Evolutionary conservation across 2,329 filamentous ascomycete species (phyloP), one percentile per base, ranked within the genome.

Genomic region (Pseudopyricularia javanii): DNA sequence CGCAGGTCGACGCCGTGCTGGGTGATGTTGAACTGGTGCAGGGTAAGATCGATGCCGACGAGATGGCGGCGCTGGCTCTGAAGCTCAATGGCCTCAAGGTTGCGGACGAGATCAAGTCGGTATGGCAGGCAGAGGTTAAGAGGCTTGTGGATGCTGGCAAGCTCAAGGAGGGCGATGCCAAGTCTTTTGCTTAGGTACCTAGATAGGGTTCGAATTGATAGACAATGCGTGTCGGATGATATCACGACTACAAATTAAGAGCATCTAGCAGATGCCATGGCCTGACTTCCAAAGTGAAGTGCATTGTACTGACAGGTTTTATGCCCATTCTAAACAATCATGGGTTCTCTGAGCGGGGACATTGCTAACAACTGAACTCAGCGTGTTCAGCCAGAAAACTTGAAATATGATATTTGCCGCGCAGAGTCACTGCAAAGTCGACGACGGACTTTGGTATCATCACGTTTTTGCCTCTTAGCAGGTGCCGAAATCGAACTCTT

Each of bases 11-110:
- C 64, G 73, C 76, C 32, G 88, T 93, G 2, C 78, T 97, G 35
- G 79, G 79, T 62, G 91, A 96, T 59, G 87, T 95, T 49, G 94
- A 98, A 64, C 73, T 85, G 22, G 71, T 98, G 56, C 89, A 95
- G 72, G 76, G 76, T 70, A 95, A 91, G 80, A 83, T 95, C 59
- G 91, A 95, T 59, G 74, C 86, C 53, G 91, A 96, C 61, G 91
- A 97, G 78, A 82, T 97, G 62, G 91, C 91, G 40, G 79, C 78
- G 22, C 74, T 98, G 54, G 89, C 91, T 34, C 76, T 74, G 61
- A 91, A 91, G 74, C 80, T 98, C 55, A 85, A 82, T 62, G 80
- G 82, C 47, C 77, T 88, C 62, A 94, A 88, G 68, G 82, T 91
- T 56, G 83, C 82, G 20, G 82, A 79, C 58, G 88, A 90, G 68